Evolutionary conservation across 2,329 filamentous ascomycete genomes (phyloP).

Genomic region (Ilyonectria sp.): DNA sequence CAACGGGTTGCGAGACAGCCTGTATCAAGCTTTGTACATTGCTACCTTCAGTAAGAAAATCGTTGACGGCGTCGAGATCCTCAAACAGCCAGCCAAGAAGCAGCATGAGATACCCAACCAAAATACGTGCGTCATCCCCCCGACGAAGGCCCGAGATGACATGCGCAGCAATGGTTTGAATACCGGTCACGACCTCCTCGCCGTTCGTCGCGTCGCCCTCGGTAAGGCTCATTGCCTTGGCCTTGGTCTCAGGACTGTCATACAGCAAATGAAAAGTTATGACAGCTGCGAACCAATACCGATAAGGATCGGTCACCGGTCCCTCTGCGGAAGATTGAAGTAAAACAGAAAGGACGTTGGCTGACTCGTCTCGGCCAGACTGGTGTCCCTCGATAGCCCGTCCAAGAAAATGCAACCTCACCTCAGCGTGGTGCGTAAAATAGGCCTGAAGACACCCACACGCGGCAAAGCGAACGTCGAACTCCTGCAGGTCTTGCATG

Average conservation of each 20-base stretch:
- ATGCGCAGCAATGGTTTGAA: slow-evolving; percentile 90
- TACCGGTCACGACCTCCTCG: slow-evolving; percentile 95
- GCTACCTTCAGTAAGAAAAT: slow-evolving; percentile 92
- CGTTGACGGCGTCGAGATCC: slow-evolving; percentile 90
- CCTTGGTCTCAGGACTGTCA: slow-evolving; percentile 85
- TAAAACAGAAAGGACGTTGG: slow-evolving; percentile 90
- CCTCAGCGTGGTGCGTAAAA: slow-evolving; percentile 84
- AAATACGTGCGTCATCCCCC: slow-evolving; percentile 82
- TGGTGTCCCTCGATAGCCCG: slow-evolving; percentile 91
- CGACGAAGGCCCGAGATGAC: slow-evolving; percentile 85
- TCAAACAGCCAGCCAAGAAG: slow-evolving; percentile 93
- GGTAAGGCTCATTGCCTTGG: slow-evolving; percentile 83
- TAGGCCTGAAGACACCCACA: slow-evolving; percentile 96
- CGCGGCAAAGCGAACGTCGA: slow-evolving; percentile 87
- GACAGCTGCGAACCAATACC: slow-evolving; percentile 90
- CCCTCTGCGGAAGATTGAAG: slow-evolving; percentile 76
- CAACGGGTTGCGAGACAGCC: slow-evolving; percentile 72
- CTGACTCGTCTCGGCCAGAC: slow-evolving; percentile 83
- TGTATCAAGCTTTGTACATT: slow-evolving; percentile 91
- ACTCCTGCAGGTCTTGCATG: slow-evolving; percentile 74
- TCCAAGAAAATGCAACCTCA: slow-evolving; percentile 87
- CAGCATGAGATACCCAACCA: slow-evolving; percentile 90
- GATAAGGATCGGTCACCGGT: slow-evolving; percentile 83
- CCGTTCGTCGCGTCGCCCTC: slow-evolving; percentile 92
- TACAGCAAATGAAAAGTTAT: slow-evolving; percentile 89